These are phyloP conservation scores for Russula vinacea DNA, from an alignment of 768 basidiomycete species.

Conservation along the genomic window DNA sequence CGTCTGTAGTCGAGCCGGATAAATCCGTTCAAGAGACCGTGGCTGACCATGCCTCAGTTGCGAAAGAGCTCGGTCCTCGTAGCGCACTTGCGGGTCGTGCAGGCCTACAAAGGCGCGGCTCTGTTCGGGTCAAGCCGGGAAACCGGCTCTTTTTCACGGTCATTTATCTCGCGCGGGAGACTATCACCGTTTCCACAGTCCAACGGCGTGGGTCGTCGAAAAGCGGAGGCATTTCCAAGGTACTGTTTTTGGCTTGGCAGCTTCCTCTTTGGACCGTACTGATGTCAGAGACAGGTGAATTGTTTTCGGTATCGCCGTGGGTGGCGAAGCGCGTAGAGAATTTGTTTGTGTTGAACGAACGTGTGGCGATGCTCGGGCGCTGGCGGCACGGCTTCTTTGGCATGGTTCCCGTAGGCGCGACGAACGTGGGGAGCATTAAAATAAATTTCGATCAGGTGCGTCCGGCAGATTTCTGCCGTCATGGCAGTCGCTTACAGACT, in stretches of 20 bases:
- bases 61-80: constrained; percentile 62
- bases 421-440: constrained; percentile 95
- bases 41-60: constrained; percentile 68
- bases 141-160: constrained; percentile 90
- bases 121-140: constrained; percentile 57
- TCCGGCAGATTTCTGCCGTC: neutral
- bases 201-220: constrained; percentile 96
- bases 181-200: constrained; percentile 96
- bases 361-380: constrained; percentile 89
- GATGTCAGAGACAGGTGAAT: constrained; percentile 56
- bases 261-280: neutral
- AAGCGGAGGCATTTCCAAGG: constrained; percentile 92
- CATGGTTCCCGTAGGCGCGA: constrained; percentile 97
- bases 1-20: constrained; percentile 65
- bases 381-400: constrained; percentile 96
- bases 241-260: constrained; percentile 35
- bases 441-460: constrained; percentile 88
- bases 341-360: constrained; percentile 96
- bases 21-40: constrained; percentile 53
- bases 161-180: constrained; percentile 96
- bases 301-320: constrained; percentile 95
- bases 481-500: neutral
- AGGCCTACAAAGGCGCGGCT: constrained; percentile 38
- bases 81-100: constrained; percentile 40
- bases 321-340: constrained; percentile 90